These are phyloP conservation scores for Komagataella mondaviorum DNA, from an alignment of 805 yeast species.

Conservation along the genomic window DNA sequence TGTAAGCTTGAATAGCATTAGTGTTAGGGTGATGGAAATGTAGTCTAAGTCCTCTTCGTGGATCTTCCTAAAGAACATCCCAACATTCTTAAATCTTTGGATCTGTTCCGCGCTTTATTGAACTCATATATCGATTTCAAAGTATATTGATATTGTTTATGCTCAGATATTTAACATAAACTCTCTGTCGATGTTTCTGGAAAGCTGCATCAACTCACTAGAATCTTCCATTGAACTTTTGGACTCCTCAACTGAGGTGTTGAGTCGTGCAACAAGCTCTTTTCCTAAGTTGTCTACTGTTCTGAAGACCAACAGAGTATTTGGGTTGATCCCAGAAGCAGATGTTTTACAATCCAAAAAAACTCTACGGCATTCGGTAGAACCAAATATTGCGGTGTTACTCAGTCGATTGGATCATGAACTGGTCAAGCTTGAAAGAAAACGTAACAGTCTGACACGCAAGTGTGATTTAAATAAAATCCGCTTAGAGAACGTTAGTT, in stretches of 20 bases:
- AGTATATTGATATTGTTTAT: too few relatives aligned
- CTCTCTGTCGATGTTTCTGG: background rate
- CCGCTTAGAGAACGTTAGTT: constrained; percentile 11
- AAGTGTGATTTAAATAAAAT: constrained; percentile 20
- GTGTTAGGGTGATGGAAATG: too few relatives aligned
- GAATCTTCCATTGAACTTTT: constrained; percentile 18
- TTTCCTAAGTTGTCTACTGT: constrained; percentile 20
- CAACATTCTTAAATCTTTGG: too few relatives aligned
- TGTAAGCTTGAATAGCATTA: background rate
- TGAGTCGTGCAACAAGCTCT: constrained; percentile 20
- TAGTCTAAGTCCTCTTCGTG: too few relatives aligned
- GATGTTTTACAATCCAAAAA: constrained; percentile 23
- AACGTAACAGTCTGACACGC: constrained; percentile 15
- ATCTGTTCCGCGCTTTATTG: background rate
- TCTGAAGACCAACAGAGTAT: constrained; percentile 21
- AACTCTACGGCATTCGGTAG: constrained; percentile 16
- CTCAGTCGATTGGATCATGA: constrained; percentile 15
- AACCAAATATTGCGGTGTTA: constrained; percentile 19
- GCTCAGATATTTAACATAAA: background rate
- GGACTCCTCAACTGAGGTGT: constrained; percentile 15
- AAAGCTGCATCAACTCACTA: constrained; percentile 13
- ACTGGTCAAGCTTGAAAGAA: constrained; percentile 14
- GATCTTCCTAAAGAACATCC: too few relatives aligned
- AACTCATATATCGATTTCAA: too few relatives aligned
- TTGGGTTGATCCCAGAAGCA: constrained; percentile 26